Conservation (phyloP, 148 eudicot genomes). For the Salicornia ramosissima region DNA sequence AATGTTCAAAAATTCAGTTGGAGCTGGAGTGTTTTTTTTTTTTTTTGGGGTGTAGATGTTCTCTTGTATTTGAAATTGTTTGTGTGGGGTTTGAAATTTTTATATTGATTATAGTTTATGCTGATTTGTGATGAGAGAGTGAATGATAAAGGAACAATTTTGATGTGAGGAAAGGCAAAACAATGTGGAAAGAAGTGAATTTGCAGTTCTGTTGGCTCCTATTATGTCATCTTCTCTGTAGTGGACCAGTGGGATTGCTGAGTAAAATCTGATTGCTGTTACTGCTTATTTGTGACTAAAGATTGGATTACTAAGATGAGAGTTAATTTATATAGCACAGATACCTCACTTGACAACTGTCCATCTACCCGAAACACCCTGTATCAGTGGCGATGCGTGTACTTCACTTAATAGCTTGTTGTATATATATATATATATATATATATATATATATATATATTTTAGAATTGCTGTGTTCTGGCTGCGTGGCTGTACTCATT, state of each 20-base stretch:
- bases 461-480: too few species aligned
- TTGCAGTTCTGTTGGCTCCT: not conserved
- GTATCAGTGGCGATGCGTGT: too few species aligned
- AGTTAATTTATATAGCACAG: not conserved
- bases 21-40: not conserved
- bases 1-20: too few species aligned
- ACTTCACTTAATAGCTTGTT: too few species aligned
- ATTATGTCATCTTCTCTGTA: not conserved
- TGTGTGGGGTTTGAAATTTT: not conserved
- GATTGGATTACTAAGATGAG: not conserved
- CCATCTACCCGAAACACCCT: too few species aligned
- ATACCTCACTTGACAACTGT: too few species aligned
- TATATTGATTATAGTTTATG: not conserved
- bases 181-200: not conserved
- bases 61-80: not conserved
- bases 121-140: not conserved
- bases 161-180: conserved; percentile 8
- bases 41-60: not conserved
- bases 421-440: too few species aligned
- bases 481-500: too few species aligned
- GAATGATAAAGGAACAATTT: conserved; percentile 1
- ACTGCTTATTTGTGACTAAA: not conserved
- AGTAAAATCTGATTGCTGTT: not conserved
- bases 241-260: not conserved
- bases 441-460: too few species aligned